A percentile compares a stretch with the other conserved stretches of the same genome.
These are phyloP conservation scores for Paracorniculantispora psalliotae DNA, from an alignment of 2,329 filamentous ascomycete genomes.

Conservation along the genomic window DNA sequence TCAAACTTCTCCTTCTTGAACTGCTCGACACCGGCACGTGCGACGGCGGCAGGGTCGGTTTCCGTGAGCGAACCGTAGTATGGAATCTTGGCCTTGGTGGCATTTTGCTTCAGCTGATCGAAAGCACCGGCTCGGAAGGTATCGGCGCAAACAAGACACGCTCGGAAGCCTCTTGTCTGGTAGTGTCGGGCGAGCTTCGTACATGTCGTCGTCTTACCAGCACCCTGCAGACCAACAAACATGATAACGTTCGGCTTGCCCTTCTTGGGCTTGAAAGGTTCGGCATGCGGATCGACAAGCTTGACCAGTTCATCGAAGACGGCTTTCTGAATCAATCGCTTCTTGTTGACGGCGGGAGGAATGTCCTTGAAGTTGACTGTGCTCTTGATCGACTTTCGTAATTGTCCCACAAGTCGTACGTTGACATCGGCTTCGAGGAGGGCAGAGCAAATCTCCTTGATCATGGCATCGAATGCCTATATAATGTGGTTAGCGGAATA, in stretches of 20 bases:
- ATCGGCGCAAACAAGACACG: constrained; percentile 92
- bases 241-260: constrained; percentile 96
- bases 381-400: constrained; percentile 87
- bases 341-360: constrained; percentile 91
- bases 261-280: constrained; percentile 96
- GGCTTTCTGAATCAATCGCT: constrained; percentile 93
- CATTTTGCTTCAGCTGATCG: constrained; percentile 97
- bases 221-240: constrained; percentile 97
- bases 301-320: constrained; percentile 96
- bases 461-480: constrained; percentile 92
- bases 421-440: constrained; percentile 97
- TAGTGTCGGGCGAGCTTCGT: constrained; percentile 96
- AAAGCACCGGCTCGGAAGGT: constrained; percentile 98
- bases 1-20: constrained; percentile 99
- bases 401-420: constrained; percentile 81
- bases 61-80: constrained; percentile 97
- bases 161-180: constrained; percentile 85
- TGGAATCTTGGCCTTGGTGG: constrained; percentile 96
- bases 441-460: constrained; percentile 95
- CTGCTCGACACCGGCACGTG: constrained; percentile 92
- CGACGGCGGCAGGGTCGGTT: constrained; percentile 90
- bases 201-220: constrained; percentile 96
- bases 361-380: constrained; percentile 94
- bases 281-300: constrained; percentile 90
- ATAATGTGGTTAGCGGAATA: background rate